These are phyloP conservation scores for Penicillium cataractarum DNA, from an alignment of 495 filamentous ascomycete species.

Conservation along the genomic window DNA sequence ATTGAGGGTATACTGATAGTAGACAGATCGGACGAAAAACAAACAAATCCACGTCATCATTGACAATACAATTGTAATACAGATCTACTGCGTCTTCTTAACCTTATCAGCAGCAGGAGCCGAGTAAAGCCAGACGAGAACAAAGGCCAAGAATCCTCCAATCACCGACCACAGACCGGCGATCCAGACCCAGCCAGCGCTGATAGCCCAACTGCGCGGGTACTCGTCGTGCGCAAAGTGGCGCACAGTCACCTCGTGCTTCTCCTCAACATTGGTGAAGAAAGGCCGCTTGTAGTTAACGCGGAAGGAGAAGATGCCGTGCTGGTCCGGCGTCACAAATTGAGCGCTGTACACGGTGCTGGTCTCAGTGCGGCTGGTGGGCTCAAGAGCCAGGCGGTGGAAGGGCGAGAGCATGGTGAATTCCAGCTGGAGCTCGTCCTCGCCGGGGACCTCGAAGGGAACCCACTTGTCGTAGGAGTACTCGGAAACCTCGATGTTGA, in stretches of 20 bases:
- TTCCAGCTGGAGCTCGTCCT: constrained; percentile 85
- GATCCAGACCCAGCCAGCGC: constrained; percentile 94
- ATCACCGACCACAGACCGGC: constrained; percentile 83
- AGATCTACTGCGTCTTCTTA: constrained; percentile 74
- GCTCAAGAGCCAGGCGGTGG: constrained; percentile 80
- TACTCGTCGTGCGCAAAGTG: constrained; percentile 98
- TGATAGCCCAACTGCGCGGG: constrained; percentile 87
- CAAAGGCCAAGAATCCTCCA: constrained; percentile 81
- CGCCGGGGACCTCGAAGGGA: constrained; percentile 69
- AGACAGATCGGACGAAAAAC: neutral
- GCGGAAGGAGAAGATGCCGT: constrained; percentile 97
- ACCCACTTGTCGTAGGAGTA: constrained; percentile 69
- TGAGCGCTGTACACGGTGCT: constrained; percentile 72
- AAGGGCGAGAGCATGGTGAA: constrained; percentile 99
- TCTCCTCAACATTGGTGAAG: constrained; percentile 87
- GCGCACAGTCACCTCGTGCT: constrained; percentile 88
- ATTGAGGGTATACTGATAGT: constrained; percentile 5
- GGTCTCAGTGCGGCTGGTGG: constrained; percentile 60
- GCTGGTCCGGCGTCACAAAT: constrained; percentile 90
- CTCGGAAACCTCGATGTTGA: constrained; percentile 86
- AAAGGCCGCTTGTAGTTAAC: constrained; percentile 96
- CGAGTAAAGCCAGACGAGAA: constrained; percentile 87
- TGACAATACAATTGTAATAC: constrained; percentile 23
- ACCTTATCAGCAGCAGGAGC: constrained; percentile 54
- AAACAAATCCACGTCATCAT: constrained; percentile 27